A percentile compares a stretch with the other conserved stretches of the same genome.
Evolutionary conservation across 2,329 filamentous ascomycete genomes (phyloP).

Genomic region (Erysiphe pulchra): DNA sequence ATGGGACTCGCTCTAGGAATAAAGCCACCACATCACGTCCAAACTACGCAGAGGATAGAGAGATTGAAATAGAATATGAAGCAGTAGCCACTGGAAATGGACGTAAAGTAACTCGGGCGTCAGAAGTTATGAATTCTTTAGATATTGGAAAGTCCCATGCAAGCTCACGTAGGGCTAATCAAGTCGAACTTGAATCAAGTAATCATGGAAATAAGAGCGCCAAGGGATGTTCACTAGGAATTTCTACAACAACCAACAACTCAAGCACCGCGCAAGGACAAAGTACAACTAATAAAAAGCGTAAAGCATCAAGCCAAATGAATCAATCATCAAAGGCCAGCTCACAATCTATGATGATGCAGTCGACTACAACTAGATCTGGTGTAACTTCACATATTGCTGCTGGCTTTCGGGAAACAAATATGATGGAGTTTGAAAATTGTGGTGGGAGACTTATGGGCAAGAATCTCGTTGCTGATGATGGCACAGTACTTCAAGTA

Average conservation of each 20-base stretch:
- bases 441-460: conserved; percentile 42
- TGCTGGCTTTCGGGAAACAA: conserved; percentile 30
- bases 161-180: conserved; percentile 17
- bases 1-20: conserved; percentile 86
- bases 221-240: conserved; percentile 27
- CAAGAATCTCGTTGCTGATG: conserved; percentile 64
- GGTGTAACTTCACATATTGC: conserved; percentile 4
- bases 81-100: conserved; percentile 24
- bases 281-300: conserved; percentile 43
- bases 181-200: conserved; percentile 10
- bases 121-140: conserved; percentile 5
- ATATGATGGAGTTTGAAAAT: conserved; percentile 71
- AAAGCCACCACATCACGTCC: conserved; percentile 53
- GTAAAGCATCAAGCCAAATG: conserved; percentile 31
- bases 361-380: conserved; percentile 4
- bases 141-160: conserved; percentile 4
- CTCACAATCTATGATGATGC: conserved; percentile 2
- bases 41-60: conserved; percentile 89
- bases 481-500: conserved; percentile 57
- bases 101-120: conserved; percentile 27
- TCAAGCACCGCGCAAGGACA: conserved; percentile 11
- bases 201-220: conserved; percentile 9
- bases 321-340: conserved; percentile 2
- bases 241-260: conserved; percentile 29
- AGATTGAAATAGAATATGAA: conserved; percentile 78